A percentile compares a stretch with the other conserved stretches of the same genome.
Evolutionary conservation across 164 flowering plant genomes (phyloP).

Genomic region (Piper longum): DNA sequence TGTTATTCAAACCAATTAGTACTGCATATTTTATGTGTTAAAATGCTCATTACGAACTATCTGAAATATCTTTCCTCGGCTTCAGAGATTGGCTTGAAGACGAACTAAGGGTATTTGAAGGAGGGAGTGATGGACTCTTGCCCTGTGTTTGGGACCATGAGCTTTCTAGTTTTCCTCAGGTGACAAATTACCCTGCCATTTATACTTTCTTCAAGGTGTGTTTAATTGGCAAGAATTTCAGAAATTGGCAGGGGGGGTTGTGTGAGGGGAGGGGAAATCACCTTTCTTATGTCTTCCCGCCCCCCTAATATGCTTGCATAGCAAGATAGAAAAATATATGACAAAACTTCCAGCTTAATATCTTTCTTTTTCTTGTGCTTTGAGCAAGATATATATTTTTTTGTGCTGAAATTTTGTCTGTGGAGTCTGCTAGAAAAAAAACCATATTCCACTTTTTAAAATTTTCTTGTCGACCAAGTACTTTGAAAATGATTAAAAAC

Average conservation of each 20-base stretch:
- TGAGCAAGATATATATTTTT: too few relatives aligned
- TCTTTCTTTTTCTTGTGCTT: too few relatives aligned
- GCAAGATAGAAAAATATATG: too few relatives aligned
- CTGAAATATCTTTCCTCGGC: not conserved
- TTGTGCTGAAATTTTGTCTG: too few relatives aligned
- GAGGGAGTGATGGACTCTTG: slow-evolving; percentile 82
- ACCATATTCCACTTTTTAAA: too few relatives aligned
- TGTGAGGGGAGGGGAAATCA: not conserved
- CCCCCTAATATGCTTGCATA: too few relatives aligned
- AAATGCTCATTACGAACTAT: not conserved
- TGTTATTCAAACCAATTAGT: not conserved
- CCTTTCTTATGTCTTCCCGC: too few relatives aligned
- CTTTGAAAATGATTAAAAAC: too few relatives aligned
- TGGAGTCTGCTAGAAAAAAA: too few relatives aligned
- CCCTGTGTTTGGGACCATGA: slow-evolving; percentile 87
- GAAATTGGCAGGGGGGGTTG: not conserved
- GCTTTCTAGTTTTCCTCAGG: slow-evolving; percentile 87
- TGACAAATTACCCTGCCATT: slow-evolving; percentile 10
- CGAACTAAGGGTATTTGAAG: slow-evolving; percentile 93
- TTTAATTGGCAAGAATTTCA: not conserved
- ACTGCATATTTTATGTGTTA: not conserved
- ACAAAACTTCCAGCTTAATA: too few relatives aligned
- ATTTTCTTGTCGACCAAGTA: too few relatives aligned
- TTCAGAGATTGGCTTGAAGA: slow-evolving; percentile 97
- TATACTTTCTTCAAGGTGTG: not conserved